Percentiles rank a stretch among this genome's conserved stretches.
Evolutionary conservation across 2,329 filamentous ascomycete species (phyloP).

Genomic region (Cytospora piceae): DNA sequence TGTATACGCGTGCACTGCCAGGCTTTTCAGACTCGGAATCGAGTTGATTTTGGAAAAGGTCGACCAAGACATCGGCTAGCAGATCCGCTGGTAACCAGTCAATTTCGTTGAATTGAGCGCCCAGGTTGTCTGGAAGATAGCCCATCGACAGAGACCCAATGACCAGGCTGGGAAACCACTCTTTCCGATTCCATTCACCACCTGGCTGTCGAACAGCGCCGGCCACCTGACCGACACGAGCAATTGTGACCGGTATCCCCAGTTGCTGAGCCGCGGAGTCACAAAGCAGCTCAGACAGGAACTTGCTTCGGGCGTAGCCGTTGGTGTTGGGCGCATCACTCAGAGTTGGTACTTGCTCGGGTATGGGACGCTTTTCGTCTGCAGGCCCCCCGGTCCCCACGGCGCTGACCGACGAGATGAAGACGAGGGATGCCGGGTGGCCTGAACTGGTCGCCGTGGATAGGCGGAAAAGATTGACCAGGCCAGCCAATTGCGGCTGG

Average conservation of each 20-base stretch:
- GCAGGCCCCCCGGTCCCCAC: constrained; percentile 39
- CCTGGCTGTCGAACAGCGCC: constrained; percentile 32
- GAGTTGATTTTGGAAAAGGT: constrained; percentile 32
- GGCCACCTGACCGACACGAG: constrained; percentile 43
- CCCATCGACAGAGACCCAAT: constrained; percentile 16
- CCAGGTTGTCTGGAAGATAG: constrained; percentile 35
- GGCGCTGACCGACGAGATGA: constrained; percentile 55
- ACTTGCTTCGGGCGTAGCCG: constrained; percentile 44
- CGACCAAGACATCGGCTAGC: constrained; percentile 42
- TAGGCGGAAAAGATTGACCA: constrained; percentile 46
- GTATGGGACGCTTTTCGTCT: not conserved
- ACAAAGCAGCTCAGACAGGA: constrained; percentile 42
- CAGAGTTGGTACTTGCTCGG: constrained; percentile 34
- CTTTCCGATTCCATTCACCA: constrained; percentile 12
- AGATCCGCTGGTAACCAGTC: constrained; percentile 52
- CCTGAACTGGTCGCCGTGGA: constrained; percentile 37
- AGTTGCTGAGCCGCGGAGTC: constrained; percentile 36
- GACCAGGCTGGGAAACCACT: constrained; percentile 15
- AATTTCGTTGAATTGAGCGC: constrained; percentile 38
- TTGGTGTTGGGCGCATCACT: constrained; percentile 34
- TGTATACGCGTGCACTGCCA: constrained; percentile 31
- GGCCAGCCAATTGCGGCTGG: constrained; percentile 47
- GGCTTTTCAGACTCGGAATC: too few relatives aligned
- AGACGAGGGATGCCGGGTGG: constrained; percentile 44
- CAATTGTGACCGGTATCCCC: constrained; percentile 36